A percentile compares a stretch with the other conserved stretches of the same genome.
Conservation (phyloP, 305 asterid species). For the Lippia alba region DNA sequence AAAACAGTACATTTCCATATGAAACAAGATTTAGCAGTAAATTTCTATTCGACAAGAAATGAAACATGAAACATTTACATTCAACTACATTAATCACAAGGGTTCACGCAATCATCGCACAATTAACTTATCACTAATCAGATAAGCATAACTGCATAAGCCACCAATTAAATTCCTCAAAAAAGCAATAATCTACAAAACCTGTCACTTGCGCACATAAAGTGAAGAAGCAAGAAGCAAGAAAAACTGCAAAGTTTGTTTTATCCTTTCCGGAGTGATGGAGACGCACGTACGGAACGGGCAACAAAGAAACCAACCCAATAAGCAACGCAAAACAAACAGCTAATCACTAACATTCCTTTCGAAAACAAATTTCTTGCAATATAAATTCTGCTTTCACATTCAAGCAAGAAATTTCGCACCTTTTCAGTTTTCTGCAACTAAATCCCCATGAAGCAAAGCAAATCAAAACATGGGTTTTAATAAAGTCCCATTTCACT, state of each 20-base stretch:
- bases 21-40: too few species aligned
- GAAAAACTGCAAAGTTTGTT: conserved; percentile 26
- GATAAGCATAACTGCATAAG: neutral
- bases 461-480: conserved; percentile 44
- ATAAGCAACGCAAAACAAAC: conserved; percentile 9
- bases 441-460: conserved; percentile 18
- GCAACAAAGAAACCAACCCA: conserved; percentile 3
- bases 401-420: conserved; percentile 14
- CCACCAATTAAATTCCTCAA: neutral
- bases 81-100: too few species aligned
- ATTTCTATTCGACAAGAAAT: too few species aligned
- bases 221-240: neutral
- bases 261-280: conserved; percentile 17
- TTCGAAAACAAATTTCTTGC: conserved; percentile 2
- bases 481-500: too few species aligned
- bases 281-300: conserved; percentile 4
- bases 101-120: neutral
- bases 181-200: neutral
- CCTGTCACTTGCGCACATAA: neutral
- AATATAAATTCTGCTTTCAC: conserved; percentile 15
- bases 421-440: neutral
- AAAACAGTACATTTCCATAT: too few species aligned
- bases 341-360: neutral
- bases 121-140: neutral
- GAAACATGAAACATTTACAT: too few species aligned